Evolutionary conservation across 78 protist genomes (phyloP), one percentile per base, ranked within the genome.

Genomic region (Andalucia godoyi): DNA sequence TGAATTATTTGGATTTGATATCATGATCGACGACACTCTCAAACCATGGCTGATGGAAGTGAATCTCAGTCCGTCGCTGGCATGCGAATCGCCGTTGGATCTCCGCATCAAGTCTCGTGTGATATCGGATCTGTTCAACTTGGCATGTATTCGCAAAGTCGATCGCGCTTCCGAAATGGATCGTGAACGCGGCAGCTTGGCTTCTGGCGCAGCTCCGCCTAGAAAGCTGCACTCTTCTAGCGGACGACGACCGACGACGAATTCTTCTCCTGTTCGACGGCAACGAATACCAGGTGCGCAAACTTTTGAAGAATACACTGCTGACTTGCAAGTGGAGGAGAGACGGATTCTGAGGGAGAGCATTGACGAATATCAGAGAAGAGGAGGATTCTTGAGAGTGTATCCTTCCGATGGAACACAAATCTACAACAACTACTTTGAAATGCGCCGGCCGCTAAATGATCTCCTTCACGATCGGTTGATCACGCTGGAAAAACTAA

Each of bases 31-130:
- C 61, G 64, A 33, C 33, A 7, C 0, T 29, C 51, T 64, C 41
- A 62, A 50, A 29, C 84, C 84, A 4, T 83, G 89, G 89, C 66
- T 83, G 25, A 55, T 83, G 33, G 89, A 83, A 45, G 79, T 82
- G 39, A 82, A 82, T 51, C 72, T 79, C 18, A 38, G 62, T 10
- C 88, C 88, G 30, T 67, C 80, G 13, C 70, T 77, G 58, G 41
- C 64, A n/a, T 71, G 70, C 9, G 74, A 65, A 12, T 42, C 74
- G 1, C 76, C 76, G n/a, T 61, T 70, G 6, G 76, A 70, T 34
- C 29, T 4, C 29, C 2, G 25, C 17, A 18, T 70, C 43, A 68
- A 68, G 57, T 3, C 17, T 37, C 7, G 2, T 21, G 17, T 67
- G 30, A 4, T 67, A 21, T 10, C 74, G 0, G 74, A 67, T 38